Percentiles rank a stretch among this genome's conserved stretches.
These are phyloP conservation scores for Malus hybrid DNA, from an alignment of 331 rosid genomes.

Conservation along the genomic window DNA sequence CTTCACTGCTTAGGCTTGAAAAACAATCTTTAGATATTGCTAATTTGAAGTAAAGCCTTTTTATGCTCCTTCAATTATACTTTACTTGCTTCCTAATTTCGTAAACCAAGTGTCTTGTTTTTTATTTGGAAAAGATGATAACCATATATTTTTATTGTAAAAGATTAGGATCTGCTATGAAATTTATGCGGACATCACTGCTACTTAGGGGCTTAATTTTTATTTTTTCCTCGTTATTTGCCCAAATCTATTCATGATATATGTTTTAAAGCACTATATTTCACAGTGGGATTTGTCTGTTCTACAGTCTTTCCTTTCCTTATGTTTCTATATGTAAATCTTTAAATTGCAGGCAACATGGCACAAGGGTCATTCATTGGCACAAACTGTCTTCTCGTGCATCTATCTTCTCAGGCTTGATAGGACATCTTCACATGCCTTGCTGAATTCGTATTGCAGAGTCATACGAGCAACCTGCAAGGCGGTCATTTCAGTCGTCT, in stretches of 20 bases:
- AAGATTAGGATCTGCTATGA: not conserved
- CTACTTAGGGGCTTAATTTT: not conserved
- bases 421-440: constrained; percentile 75
- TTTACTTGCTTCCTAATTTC: not conserved
- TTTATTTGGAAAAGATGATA: too few relatives aligned
- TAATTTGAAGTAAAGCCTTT: not conserved
- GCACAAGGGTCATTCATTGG: constrained; percentile 99
- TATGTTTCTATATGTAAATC: constrained; percentile 15
- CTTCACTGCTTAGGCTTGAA: not conserved
- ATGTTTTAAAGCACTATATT: not conserved
- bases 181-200: not conserved
- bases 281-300: not conserved
- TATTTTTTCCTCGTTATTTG: not conserved
- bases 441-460: constrained; percentile 82
- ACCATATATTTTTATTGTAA: not conserved
- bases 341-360: constrained; percentile 85
- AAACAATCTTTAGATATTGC: not conserved
- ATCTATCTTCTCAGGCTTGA: constrained; percentile 86
- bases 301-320: constrained; percentile 2
- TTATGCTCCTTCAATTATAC: not conserved
- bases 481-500: constrained; percentile 69
- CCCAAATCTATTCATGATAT: not conserved
- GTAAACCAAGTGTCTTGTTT: not conserved
- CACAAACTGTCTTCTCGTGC: constrained; percentile 96
- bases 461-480: constrained; percentile 83